These are phyloP conservation scores for Pachyrhizus erosus DNA, from an alignment of 306 rosid species.

Conservation along the genomic window DNA sequence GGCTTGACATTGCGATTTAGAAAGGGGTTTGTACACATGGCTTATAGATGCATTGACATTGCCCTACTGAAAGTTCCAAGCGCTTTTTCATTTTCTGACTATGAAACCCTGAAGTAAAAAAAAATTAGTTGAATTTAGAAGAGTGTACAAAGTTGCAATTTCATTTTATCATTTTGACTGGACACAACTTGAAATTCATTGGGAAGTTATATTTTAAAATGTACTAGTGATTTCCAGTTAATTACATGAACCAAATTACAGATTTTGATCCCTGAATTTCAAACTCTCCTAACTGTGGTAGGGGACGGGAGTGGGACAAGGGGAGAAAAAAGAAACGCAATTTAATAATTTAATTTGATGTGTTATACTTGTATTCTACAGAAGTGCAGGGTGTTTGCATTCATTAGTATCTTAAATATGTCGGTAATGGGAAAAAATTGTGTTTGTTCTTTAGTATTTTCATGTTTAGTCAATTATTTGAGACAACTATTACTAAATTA, in stretches of 20 bases:
- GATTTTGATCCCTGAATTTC: slow-evolving; percentile 15
- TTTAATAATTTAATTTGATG: neutral
- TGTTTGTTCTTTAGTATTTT: neutral
- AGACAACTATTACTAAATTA: neutral
- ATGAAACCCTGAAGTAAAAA: neutral
- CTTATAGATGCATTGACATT: slow-evolving; percentile 30
- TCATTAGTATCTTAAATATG: neutral
- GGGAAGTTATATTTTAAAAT: neutral
- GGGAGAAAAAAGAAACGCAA: neutral
- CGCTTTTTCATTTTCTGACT: neutral
- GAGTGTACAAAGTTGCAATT: neutral
- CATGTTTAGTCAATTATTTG: neutral
- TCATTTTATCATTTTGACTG: neutral
- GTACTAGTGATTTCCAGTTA: slow-evolving; percentile 6
- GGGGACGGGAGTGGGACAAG: neutral
- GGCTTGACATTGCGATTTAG: neutral
- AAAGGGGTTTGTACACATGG: neutral
- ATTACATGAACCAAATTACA: neutral
- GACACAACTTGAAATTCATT: neutral
- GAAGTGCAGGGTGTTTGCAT: neutral
- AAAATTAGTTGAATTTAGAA: neutral
- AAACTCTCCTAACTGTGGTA: neutral
- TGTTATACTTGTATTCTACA: neutral
- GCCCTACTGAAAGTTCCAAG: neutral
- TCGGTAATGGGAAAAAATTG: neutral